phyloP scores from a whole-genome alignment of 148 eudicot species.

The Rhododendron vialii region DNA sequence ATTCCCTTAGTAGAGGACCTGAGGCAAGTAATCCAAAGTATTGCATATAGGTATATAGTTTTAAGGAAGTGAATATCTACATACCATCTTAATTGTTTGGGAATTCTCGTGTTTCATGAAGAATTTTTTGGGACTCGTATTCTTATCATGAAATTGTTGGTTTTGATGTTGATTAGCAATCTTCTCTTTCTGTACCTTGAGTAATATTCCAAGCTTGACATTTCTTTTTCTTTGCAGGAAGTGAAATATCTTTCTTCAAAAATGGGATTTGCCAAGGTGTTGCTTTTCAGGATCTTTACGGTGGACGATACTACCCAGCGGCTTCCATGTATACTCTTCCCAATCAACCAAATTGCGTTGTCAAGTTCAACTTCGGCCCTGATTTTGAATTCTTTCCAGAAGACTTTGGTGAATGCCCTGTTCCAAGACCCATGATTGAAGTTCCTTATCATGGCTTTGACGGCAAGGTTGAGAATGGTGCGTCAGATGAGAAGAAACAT shows the following conservation, averaged over 20 bases:
- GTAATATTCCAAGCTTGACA: not conserved
- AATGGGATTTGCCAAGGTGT: slow-evolving; percentile 88
- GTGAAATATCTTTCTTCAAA: slow-evolving; percentile 87
- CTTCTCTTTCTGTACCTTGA: not conserved
- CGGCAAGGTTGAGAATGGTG: slow-evolving; percentile 71
- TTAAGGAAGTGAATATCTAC: not conserved
- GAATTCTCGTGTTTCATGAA: not conserved
- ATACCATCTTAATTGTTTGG: not conserved
- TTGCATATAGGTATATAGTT: not conserved
- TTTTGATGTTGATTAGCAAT: not conserved
- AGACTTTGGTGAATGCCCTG: slow-evolving; percentile 66
- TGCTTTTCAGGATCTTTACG: slow-evolving; percentile 76
- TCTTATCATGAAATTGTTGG: not conserved
- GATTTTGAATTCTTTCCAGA: slow-evolving; percentile 76
- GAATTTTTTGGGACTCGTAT: not conserved
- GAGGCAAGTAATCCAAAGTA: not conserved
- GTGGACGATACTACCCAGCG: slow-evolving; percentile 91
- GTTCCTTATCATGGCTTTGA: slow-evolving; percentile 86
- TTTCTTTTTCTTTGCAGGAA: slow-evolving; percentile 54
- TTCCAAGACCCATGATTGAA: slow-evolving; percentile 90
- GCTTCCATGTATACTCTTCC: slow-evolving; percentile 99
- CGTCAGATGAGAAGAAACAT: slow-evolving; percentile 54
- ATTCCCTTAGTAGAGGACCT: not conserved
- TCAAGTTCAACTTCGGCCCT: slow-evolving; percentile 95
- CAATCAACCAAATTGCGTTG: slow-evolving; percentile 77